Evolutionary conservation across 768 basidiomycete genomes (phyloP), one percentile per base, ranked within the genome.

Genomic region (Tylopilus rubrobrunneus): DNA sequence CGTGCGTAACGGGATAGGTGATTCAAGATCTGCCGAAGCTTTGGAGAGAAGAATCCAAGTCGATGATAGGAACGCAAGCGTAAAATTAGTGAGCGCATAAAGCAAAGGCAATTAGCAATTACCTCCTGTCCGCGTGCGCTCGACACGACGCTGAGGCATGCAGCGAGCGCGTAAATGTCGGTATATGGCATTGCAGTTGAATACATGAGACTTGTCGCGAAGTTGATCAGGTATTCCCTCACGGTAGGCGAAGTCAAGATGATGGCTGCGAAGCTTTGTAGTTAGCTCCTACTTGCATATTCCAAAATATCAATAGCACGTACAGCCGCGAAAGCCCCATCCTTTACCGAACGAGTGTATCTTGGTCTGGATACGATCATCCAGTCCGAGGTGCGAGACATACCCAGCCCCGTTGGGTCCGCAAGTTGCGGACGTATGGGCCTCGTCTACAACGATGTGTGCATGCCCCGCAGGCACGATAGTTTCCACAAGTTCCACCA

Each of bases 311-410:
- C 11, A 25, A 37, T 6, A 17, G 36, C 15, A 37, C 36, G 15
- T 37, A 37, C 63, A 60, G 31, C 63, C 57, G 19, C 45, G 56
- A 49, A 51, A 55, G 28, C 61, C 61, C 61, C 61, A 65, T 1
- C 36, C 64, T 49, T 84, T 84, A 5, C 80, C 78, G 58, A 83
- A 82, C 0, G 82, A 81, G 62, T 81, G 78, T 15, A 84, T 56
- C 25, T 75, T 69, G 5, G 79, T 74, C 2, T 73, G 69, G 4
- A 83, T 66, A 14, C 74, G 71, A 17, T 72, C 63, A 46, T 73
- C 69, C 40, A 81, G 64, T 0, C 76, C 77, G 6, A 82, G 67
- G n/a, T 66, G 57, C 39, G 71, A 64, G 14, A 76, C 73, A 34
- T 58, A 63, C 0, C 83, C 83, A 23, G 75, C 60, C 1, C 83